Evolutionary conservation across 2,329 filamentous ascomycete species (phyloP).

Genomic region (Mariannaea elegans): DNA sequence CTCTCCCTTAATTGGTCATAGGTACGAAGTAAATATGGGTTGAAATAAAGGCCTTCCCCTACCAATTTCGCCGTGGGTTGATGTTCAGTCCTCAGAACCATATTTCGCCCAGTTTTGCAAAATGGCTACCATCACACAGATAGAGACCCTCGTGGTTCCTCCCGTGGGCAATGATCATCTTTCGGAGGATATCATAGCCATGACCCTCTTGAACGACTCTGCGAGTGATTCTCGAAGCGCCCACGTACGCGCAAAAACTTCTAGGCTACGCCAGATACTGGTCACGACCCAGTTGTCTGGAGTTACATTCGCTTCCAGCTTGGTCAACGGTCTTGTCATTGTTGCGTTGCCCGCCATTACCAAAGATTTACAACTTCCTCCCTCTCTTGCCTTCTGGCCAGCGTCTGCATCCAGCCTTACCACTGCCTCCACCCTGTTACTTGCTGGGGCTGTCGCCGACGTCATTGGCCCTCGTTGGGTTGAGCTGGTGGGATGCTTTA

Average conservation of each 20-base stretch:
- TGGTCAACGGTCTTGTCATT: conserved; percentile 44
- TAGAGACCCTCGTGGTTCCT: conserved; percentile 9
- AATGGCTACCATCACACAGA: conserved; percentile 13
- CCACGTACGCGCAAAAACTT: background rate
- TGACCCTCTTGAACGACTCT: conserved; percentile 7
- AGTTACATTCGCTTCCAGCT: conserved; percentile 37
- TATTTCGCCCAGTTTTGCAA: no score
- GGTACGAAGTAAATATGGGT: no score
- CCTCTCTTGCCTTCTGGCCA: conserved; percentile 51
- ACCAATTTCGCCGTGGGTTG: no score
- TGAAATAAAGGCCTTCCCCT: no score
- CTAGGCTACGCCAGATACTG: conserved; percentile 29
- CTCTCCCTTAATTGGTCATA: no score
- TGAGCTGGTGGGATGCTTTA: conserved; percentile 45
- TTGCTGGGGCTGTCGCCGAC: conserved; percentile 51
- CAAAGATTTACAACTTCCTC: conserved; percentile 44
- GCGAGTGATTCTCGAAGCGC: background rate
- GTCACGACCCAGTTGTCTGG: conserved; percentile 37
- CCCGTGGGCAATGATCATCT: conserved; percentile 5
- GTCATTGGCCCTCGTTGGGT: conserved; percentile 46
- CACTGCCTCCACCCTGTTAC: conserved; percentile 47
- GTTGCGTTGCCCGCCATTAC: conserved; percentile 53
- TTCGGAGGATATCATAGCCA: conserved; percentile 2
- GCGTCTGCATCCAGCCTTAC: conserved; percentile 48
- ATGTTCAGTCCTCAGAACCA: no score